A percentile compares a stretch with the other conserved stretches of the same genome.
phyloP scores from a whole-genome alignment of 2,329 filamentous ascomycete genomes.

The Cytospora paraplurivora region DNA sequence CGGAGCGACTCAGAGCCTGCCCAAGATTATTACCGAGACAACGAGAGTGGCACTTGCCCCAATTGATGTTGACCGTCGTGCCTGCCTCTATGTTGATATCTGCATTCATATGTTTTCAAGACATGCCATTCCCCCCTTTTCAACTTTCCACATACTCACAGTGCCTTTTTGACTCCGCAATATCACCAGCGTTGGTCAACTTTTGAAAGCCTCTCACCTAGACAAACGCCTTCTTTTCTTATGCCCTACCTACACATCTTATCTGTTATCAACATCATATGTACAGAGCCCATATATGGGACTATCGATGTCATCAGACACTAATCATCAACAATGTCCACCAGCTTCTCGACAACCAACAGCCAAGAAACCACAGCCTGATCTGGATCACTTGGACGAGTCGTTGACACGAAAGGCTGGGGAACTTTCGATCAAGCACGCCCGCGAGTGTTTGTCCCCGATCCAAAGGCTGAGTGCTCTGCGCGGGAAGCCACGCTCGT shows the following conservation, averaged over 20 bases:
- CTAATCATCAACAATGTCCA: neutral
- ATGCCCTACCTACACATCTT: slow-evolving; percentile 3
- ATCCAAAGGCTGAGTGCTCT: neutral
- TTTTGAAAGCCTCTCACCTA: neutral
- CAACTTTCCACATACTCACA: neutral
- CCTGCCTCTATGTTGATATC: slow-evolving; percentile 20
- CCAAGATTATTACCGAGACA: neutral
- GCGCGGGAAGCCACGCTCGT: neutral
- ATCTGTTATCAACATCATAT: neutral
- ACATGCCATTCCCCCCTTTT: neutral
- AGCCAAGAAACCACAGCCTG: neutral
- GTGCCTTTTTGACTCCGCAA: neutral
- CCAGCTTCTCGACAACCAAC: neutral
- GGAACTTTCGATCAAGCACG: neutral
- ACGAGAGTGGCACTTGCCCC: slow-evolving; percentile 1
- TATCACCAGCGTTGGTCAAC: neutral
- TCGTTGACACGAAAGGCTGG: slow-evolving; percentile 6
- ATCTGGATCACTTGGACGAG: neutral
- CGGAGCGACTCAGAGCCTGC: slow-evolving; percentile 35
- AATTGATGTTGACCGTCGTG: slow-evolving; percentile 21
- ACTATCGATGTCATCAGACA: slow-evolving; percentile 9
- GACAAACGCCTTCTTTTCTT: neutral
- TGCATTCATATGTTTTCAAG: neutral
- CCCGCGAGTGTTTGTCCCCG: neutral
- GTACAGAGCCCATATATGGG: neutral